A percentile compares a stretch with the other conserved stretches of the same genome.
Evolutionary conservation across 2,329 filamentous ascomycete genomes (phyloP).

Genomic region (Trichoderma breve): DNA sequence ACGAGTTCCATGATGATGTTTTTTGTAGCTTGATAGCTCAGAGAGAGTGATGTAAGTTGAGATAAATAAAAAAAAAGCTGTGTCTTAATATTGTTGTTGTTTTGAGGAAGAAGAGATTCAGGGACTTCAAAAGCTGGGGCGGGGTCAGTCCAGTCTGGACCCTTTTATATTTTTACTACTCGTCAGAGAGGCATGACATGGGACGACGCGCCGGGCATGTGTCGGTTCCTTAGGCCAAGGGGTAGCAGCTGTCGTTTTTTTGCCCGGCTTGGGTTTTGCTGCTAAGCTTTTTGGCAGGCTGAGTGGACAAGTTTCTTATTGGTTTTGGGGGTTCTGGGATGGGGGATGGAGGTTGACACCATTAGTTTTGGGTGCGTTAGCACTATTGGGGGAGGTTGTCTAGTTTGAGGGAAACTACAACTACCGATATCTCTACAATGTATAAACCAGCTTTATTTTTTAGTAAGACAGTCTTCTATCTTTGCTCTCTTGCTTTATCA

Average conservation of each 20-base stretch:
- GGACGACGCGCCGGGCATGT: background rate
- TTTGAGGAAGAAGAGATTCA: background rate
- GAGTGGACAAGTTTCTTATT: background rate
- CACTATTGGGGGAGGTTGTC: background rate
- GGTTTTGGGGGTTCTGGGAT: background rate
- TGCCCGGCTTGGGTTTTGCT: background rate
- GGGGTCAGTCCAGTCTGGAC: background rate
- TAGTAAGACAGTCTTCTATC: background rate
- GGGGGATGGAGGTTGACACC: background rate
- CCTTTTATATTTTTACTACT: background rate
- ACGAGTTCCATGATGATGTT: conserved; percentile 33
- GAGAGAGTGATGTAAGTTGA: background rate
- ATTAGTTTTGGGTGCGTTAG: background rate
- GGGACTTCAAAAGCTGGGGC: background rate
- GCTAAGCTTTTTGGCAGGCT: background rate
- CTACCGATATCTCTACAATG: background rate
- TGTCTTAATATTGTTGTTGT: too few relatives aligned
- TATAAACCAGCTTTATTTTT: background rate
- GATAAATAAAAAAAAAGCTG: background rate
- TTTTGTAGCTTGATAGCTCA: background rate
- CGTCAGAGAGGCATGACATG: background rate
- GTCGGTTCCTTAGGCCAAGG: background rate
- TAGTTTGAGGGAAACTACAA: background rate
- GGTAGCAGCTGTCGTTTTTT: background rate
- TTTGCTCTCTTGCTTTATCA: background rate